Evolutionary conservation across 1,284 basidiomycete species (phyloP), one percentile per base, ranked within the genome.

Genomic region (Ganoderma multipileum): DNA sequence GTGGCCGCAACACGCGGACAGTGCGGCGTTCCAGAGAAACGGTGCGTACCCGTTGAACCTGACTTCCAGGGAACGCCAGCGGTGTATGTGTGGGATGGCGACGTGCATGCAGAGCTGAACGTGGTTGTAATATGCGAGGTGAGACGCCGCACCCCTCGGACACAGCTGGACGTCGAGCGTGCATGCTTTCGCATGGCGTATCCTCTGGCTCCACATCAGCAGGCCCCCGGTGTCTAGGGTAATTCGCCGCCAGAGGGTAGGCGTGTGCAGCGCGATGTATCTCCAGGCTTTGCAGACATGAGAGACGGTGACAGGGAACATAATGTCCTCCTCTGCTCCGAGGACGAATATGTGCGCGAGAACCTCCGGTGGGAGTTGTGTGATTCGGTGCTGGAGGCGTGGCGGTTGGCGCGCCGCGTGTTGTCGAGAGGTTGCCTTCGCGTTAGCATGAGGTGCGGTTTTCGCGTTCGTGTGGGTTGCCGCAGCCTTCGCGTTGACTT

Each of bases 211-310:
- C 89, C 89, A 91, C 85, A 91, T 86, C 68, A 79, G 73, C 64
- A 84, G 78, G 50, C 85, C 79, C 41, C 84, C 81, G 7, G 41
- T 30, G 71, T 81, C 79, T 66, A 90, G 81, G 23, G 79, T 79
- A 68, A 92, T 83, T 70, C 83, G 83, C 68, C 87, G 81, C 91
- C 91, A 92, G 61, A 92, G 80, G 0, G 82, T 74, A 26, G 87
- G 89, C 5, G 88, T 87, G 62, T 82, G 83, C 41, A 90, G 79
- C n/a, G 86, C 84, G 36, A 89, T 81, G 47, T 82, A 77, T 61
- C 91, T 82, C 90, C 90, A 92, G 54, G 80, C 77, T 61, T 83
- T 80, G 76, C 90, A 92, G 68, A 91, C 88, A 72, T 91, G 90
- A 18, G 90, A 91, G 61, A 90, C 81, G 57, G 80, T 79, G 68